Conservation (phyloP, 345 rosid species). For the Eucalyptus sp. region DNA sequence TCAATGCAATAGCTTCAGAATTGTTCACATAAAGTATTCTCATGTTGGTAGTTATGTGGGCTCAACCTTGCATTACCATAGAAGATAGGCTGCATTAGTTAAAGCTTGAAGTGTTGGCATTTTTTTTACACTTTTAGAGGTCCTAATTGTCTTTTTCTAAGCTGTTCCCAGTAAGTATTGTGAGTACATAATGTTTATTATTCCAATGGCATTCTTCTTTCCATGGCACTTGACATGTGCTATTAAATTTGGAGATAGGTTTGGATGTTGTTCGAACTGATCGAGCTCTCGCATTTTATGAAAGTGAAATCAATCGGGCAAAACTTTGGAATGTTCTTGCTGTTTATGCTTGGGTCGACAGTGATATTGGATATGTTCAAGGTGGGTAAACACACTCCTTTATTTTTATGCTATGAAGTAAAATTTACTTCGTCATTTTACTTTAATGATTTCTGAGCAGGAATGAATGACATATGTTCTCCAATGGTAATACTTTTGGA, state of each 20-base stretch:
- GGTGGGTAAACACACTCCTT: slow-evolving; percentile 17
- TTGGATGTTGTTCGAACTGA: slow-evolving; percentile 96
- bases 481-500: slow-evolving; percentile 88
- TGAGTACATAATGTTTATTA: background rate
- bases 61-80: background rate
- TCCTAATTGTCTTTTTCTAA: background rate
- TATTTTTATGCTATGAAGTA: background rate
- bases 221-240: background rate
- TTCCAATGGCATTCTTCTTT: background rate
- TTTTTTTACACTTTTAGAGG: background rate
- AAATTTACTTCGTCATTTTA: background rate
- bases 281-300: slow-evolving; percentile 69
- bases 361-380: slow-evolving; percentile 87
- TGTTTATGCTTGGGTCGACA: slow-evolving; percentile 81
- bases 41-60: background rate
- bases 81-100: background rate
- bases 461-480: slow-evolving; percentile 96
- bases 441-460: slow-evolving; percentile 19
- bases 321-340: slow-evolving; percentile 86
- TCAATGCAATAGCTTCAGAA: background rate
- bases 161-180: background rate
- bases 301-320: slow-evolving; percentile 51
- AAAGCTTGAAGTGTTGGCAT: background rate
- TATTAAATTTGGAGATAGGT: slow-evolving; percentile 26
- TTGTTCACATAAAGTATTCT: background rate